Evolutionary conservation across 164 flowering plant species (phyloP).

Genomic region (Chloranthus sessilifolius): DNA sequence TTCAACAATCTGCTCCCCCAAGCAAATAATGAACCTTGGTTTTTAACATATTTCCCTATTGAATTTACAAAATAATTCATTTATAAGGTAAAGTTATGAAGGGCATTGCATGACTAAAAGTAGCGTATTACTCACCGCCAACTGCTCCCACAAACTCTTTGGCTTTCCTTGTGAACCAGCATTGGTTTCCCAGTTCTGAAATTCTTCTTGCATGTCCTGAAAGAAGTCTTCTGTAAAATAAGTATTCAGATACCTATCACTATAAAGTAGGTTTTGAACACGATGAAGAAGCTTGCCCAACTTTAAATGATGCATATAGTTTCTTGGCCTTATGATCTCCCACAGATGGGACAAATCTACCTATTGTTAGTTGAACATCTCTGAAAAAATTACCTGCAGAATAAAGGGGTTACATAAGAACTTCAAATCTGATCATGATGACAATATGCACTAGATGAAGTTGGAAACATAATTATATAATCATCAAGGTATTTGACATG

Average conservation of each 20-base stretch:
- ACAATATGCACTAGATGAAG: constrained; percentile 2
- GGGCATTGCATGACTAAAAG: too few relatives aligned
- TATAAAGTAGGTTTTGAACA: neutral
- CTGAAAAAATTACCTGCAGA: constrained; percentile 89
- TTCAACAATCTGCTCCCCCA: too few relatives aligned
- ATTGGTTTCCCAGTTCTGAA: constrained; percentile 74
- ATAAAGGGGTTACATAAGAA: constrained; percentile 56
- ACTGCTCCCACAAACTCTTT: constrained; percentile 94
- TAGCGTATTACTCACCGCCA: constrained; percentile 69
- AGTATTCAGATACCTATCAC: constrained; percentile 14
- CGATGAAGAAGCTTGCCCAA: constrained; percentile 5
- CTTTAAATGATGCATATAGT: constrained; percentile 12
- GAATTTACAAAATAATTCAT: too few relatives aligned
- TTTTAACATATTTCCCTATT: too few relatives aligned
- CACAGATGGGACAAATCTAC: constrained; percentile 46
- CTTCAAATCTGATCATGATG: constrained; percentile 15
- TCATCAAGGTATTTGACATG: too few relatives aligned
- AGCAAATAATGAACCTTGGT: too few relatives aligned
- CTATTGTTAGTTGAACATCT: constrained; percentile 90
- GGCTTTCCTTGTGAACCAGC: constrained; percentile 73
- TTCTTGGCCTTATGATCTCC: constrained; percentile 2
- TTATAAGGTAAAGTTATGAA: too few relatives aligned
- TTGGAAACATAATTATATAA: neutral
- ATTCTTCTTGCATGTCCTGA: constrained; percentile 82
- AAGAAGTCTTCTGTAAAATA: constrained; percentile 70